Conservation (phyloP, 352 stramenopile genomes). For the Phytophthora pluvialis region DNA sequence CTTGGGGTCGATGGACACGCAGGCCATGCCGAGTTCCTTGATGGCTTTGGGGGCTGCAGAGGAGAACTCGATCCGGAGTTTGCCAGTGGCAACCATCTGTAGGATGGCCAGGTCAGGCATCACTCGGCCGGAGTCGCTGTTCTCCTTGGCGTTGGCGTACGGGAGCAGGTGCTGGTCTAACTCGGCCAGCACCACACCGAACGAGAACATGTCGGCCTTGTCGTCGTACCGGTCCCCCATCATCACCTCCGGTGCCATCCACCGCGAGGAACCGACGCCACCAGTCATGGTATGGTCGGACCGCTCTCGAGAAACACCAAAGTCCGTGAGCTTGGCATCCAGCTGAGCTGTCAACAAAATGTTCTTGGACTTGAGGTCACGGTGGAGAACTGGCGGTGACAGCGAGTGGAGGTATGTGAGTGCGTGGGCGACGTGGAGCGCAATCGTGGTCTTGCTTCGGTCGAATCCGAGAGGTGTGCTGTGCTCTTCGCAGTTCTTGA, state of each 20-base stretch:
- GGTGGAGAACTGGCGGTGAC: constrained; percentile 33
- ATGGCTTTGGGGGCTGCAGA: constrained; percentile 24
- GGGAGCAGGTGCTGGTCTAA: constrained; percentile 42
- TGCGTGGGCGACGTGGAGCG: constrained; percentile 40
- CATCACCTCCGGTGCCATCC: constrained; percentile 57
- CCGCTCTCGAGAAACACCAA: constrained; percentile 45
- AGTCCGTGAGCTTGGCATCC: constrained; percentile 44
- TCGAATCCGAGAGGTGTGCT: constrained; percentile 34
- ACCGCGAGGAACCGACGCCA: constrained; percentile 44
- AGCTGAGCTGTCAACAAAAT: constrained; percentile 38
- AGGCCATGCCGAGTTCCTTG: constrained; percentile 39
- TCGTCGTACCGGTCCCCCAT: constrained; percentile 51
- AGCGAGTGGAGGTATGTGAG: constrained; percentile 54
- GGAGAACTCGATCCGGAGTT: constrained; percentile 51
- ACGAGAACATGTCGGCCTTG: constrained; percentile 58
- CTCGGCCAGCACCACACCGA: constrained; percentile 50
- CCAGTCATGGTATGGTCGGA: constrained; percentile 46
- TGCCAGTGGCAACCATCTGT: constrained; percentile 52
- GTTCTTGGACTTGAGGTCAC: constrained; percentile 47
- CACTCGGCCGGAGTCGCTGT: constrained; percentile 18
- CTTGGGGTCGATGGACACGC: constrained; percentile 44
- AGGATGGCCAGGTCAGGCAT: constrained; percentile 49
- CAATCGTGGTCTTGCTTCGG: constrained; percentile 37
- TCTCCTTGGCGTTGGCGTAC: constrained; percentile 41
- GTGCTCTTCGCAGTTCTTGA: constrained; percentile 40